Percentiles rank a stretch among this genome's conserved stretches.
These are phyloP conservation scores for Cytospora chrysosperma DNA, from an alignment of 2,329 filamentous ascomycete genomes.

Conservation along the genomic window DNA sequence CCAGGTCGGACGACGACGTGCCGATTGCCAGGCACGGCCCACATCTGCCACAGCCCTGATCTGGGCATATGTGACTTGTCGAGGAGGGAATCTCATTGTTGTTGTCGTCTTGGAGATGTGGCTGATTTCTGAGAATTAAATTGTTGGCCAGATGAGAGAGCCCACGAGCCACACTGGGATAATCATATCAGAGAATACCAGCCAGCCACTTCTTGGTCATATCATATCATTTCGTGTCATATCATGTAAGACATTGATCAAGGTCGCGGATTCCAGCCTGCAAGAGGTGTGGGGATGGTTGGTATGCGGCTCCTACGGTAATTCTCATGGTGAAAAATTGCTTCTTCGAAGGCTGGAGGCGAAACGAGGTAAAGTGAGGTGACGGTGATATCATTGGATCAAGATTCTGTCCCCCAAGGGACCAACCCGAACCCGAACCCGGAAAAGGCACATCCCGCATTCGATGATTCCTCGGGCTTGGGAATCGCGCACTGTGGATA, in stretches of 20 bases:
- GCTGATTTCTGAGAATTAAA: background rate
- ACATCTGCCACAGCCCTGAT: background rate
- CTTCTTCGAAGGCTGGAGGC: background rate
- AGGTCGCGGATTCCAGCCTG: background rate
- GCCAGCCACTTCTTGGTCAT: background rate
- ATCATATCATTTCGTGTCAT: background rate
- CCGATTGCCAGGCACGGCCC: background rate
- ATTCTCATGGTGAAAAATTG: background rate
- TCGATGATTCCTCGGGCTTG: background rate
- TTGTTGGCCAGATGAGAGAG: conserved; percentile 5
- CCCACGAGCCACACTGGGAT: conserved; percentile 10
- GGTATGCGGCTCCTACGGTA: background rate
- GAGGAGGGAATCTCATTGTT: conserved; percentile 14
- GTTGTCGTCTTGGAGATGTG: background rate
- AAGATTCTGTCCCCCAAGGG: background rate
- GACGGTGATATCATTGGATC: conserved; percentile 14
- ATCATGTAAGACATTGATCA: background rate
- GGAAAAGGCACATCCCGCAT: background rate
- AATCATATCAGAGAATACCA: background rate
- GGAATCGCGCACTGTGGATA: background rate
- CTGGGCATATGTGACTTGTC: background rate
- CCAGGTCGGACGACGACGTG: conserved; percentile 4
- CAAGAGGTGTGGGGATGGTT: background rate
- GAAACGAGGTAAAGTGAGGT: conserved; percentile 6
- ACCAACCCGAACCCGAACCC: background rate